A percentile compares a stretch with the other conserved stretches of the same genome.
These are phyloP conservation scores for Fusarium sacchari DNA, from an alignment of 2,329 filamentous ascomycete species.

Conservation along the genomic window DNA sequence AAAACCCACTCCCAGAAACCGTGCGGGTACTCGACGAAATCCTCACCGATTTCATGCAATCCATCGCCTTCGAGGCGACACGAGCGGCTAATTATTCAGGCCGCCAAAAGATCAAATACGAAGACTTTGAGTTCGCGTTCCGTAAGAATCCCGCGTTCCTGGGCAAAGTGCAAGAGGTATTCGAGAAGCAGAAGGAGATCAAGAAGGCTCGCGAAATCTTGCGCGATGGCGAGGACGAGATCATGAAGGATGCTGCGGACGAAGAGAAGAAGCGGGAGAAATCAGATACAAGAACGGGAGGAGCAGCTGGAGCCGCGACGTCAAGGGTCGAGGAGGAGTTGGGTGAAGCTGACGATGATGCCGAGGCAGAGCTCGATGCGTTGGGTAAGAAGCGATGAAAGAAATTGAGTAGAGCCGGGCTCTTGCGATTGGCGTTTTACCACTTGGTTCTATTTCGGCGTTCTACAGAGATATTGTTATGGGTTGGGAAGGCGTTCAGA, in stretches of 20 bases:
- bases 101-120: conserved; percentile 96
- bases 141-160: conserved; percentile 86
- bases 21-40: conserved; percentile 92
- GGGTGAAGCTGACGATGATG: conserved; percentile 63
- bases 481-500: conserved; percentile 14
- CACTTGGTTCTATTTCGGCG: neutral
- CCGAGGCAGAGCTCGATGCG: conserved; percentile 54
- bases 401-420: neutral
- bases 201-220: conserved; percentile 84
- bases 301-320: conserved; percentile 46
- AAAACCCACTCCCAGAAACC: conserved; percentile 82
- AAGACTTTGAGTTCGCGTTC: conserved; percentile 96
- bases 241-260: conserved; percentile 63
- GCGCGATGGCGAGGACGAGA: conserved; percentile 71
- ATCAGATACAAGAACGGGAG: conserved; percentile 39
- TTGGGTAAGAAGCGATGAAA: conserved; percentile 52
- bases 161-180: conserved; percentile 87
- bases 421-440: neutral
- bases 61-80: conserved; percentile 89
- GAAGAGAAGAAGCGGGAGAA: conserved; percentile 54
- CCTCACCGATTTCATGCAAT: conserved; percentile 95
- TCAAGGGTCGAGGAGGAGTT: conserved; percentile 59
- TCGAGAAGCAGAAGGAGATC: conserved; percentile 87
- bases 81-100: conserved; percentile 85
- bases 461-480: conserved; percentile 7